Evolutionary conservation across 2,329 filamentous ascomycete genomes (phyloP).

Genomic region (Ascochyta pisi): DNA sequence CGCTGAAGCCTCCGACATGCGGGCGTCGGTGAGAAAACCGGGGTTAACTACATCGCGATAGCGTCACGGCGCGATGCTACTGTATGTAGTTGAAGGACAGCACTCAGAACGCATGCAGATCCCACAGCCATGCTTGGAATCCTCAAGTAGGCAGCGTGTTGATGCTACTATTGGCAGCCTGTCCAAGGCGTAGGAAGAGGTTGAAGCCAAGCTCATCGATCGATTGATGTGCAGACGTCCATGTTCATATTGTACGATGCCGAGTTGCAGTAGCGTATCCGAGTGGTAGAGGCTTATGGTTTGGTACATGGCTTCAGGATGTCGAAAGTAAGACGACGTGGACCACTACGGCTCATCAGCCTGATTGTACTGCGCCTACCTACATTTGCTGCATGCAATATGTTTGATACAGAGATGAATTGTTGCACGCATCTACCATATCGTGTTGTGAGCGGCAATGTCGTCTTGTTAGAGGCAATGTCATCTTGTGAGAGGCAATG

Average conservation of each 20-base stretch:
- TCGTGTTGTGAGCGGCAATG: too few relatives aligned
- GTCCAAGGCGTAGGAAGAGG: background rate
- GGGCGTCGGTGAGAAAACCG: slow-evolving; percentile 27
- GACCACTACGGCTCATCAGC: background rate
- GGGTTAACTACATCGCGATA: slow-evolving; percentile 24
- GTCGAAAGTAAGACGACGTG: background rate
- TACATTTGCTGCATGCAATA: background rate
- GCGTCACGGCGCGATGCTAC: slow-evolving; percentile 21
- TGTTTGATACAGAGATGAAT: background rate
- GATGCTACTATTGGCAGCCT: background rate
- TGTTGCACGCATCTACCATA: background rate
- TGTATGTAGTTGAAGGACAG: background rate
- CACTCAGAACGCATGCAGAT: background rate
- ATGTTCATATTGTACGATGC: background rate
- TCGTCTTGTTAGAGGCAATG: too few relatives aligned
- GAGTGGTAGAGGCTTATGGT: slow-evolving; percentile 1
- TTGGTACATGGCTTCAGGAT: background rate
- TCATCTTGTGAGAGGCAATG: too few relatives aligned
- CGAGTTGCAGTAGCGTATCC: slow-evolving; percentile 11
- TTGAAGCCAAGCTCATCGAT: background rate
- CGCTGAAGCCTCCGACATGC: slow-evolving; percentile 15
- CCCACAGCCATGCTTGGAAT: background rate
- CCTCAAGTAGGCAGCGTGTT: background rate
- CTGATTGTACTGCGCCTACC: background rate
- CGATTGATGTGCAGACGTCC: background rate